Base-by-base conservation (phyloP, 129 eudicot genomes). In the Deinandra increscens region DNA sequence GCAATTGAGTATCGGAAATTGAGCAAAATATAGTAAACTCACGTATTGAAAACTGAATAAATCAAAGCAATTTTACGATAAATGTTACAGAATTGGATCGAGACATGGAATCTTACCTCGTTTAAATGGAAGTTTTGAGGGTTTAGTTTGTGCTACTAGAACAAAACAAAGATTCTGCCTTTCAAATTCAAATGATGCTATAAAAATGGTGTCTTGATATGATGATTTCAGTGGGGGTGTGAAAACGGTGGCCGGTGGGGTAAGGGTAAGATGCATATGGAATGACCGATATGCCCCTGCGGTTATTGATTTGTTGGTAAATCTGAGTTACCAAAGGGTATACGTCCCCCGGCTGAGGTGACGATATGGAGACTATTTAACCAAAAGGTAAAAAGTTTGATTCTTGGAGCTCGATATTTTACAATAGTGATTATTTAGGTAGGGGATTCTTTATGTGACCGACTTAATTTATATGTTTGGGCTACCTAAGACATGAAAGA, bases 161-260 rank as follows among this genome's bases (percentile, higher is more conserved):
- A 69, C 41, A 50, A 60, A 69, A 69, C 71, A 69, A 61, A 77
- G 65, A 61, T 61, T 69, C 20, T 49, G 36, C 33, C 74, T 69
- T 69, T 77, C 46, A 36, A 58, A n/a, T 22, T 36, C 62, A 61
- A 60, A 77, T 77, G 65, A 29, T 38, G 49, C 14, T 69, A 76
- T 69, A 62, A 69, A 62, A 76, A 76, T 61, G 76, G 66, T 14
- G 76, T 61, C 76, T 69, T 70, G 81, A 51, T 60, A 55, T 58
- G 56, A 55, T 18, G 68, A 66, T 19, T 34, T 68, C 34, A 67
- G 69, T 67, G 69, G 68, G 70, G 78, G 37, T 38, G 20, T 60
- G 80, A 61, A 77, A 69, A 61, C 22, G 23, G 71, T 77, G 71
- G 71, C 50, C 22, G 23, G 71, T 77, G 71, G 71, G 76, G 60